Evolutionary conservation across 139 green algal genomes (phyloP), one percentile per base, ranked within the genome.

Genomic region (Chlamydomonas eustigma): DNA sequence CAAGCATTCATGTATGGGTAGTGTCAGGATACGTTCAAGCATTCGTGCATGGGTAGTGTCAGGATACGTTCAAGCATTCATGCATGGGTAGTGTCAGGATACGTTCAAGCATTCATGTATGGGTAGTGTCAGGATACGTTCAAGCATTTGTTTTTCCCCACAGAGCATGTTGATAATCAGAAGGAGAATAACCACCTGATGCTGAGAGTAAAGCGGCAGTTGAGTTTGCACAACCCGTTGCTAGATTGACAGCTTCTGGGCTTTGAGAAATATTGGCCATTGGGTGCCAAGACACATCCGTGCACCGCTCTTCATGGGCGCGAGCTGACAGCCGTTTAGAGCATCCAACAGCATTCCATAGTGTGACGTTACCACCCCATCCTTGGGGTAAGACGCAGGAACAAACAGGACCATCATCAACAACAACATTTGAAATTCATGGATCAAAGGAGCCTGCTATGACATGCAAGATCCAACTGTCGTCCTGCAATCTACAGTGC

Each of bases 271-370:
- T 32, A 25, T 18, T 12, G 34, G 75, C 34, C 39, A 33, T 36
- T 1, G 94, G 94, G 78, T 98, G 91, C 90, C 94, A 97, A 0
- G 86, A 90, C 4, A 97, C 70, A 39, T 87, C 90, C 1, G 94
- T 98, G 37, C 95, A 80, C 2, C 95, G 87, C 51, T 97, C 91
- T 28, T 85, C 52, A 72, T 94, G 89, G 28, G 88, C 89, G 22
- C 84, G 71, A 25, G 93, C 86, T 6, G 51, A 34, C 51, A 76
- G 78, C 51, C 71, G 39, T 76, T 86, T 84, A 30, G 82, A 37
- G 68, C 78, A 80, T 22, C 64, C 77, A 22, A 81, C 78, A 3
- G 85, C 77, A 1, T 51, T 68, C 93, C 93, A 98, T 25, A 97
- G 28, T 37, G 88, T 89, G 33, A 93, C 51, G 0, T 68, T 69